Conservation (phyloP, 2,329 filamentous ascomycete genomes). For the Tolypocladium amazonense region DNA sequence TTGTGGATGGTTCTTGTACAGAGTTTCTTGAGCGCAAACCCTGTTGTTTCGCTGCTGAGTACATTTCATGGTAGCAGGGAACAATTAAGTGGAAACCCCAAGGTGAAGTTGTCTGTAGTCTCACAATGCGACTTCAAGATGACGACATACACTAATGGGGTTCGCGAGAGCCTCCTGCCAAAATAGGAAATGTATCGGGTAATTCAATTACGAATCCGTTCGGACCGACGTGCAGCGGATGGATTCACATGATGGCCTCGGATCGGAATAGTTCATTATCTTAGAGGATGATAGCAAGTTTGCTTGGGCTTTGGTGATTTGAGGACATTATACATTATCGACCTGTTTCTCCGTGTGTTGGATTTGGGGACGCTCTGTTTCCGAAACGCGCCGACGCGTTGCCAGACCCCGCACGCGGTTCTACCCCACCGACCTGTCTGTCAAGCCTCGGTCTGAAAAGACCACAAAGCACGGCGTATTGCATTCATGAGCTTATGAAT, state of each 20-base stretch:
- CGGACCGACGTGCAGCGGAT: neutral
- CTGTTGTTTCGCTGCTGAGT: neutral
- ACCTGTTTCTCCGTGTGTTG: neutral
- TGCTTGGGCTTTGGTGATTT: neutral
- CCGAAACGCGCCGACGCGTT: neutral
- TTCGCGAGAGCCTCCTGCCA: neutral
- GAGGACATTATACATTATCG: neutral
- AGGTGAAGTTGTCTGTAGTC: neutral
- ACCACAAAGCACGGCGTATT: neutral
- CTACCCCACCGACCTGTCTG: neutral
- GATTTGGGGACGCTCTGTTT: neutral
- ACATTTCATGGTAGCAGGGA: neutral
- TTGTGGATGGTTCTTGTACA: neutral
- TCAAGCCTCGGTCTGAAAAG: neutral
- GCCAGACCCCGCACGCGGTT: neutral
- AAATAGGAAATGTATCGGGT: neutral
- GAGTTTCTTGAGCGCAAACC: neutral
- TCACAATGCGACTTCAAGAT: neutral
- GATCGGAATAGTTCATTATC: neutral
- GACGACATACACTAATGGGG: no score
- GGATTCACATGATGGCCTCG: neutral
- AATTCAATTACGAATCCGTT: neutral
- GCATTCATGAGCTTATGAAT: neutral
- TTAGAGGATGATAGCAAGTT: neutral
- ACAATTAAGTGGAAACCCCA: neutral